Conservation (phyloP, 129 eudicot species). For the Pseudognaphalium luteoalbum region DNA sequence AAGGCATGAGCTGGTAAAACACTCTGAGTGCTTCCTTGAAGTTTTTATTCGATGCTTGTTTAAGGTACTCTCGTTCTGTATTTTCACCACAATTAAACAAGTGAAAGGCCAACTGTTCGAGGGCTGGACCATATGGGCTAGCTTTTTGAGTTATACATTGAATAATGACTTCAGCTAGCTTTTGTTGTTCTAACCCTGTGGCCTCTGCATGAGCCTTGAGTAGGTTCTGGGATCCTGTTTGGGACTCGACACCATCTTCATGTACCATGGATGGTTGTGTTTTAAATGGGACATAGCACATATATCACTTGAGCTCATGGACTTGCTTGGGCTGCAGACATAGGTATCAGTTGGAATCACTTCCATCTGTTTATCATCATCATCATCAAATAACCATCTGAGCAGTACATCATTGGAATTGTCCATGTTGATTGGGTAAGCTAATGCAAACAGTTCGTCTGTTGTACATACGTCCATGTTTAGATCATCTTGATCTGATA, state of each 20-base stretch:
- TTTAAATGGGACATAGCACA: neutral
- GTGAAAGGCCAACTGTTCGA: conserved; percentile 38
- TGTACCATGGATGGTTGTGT: conserved; percentile 4
- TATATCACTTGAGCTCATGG: neutral
- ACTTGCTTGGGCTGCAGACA: neutral
- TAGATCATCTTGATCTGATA: too few relatives aligned
- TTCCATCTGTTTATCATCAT: conserved; percentile 26
- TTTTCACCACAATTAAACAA: conserved; percentile 35
- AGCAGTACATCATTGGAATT: conserved; percentile 27
- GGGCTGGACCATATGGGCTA: conserved; percentile 37
- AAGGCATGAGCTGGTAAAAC: conserved; percentile 33
- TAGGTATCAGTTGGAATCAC: neutral
- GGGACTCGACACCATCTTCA: conserved; percentile 24
- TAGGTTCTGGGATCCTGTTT: conserved; percentile 24
- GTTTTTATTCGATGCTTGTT: conserved; percentile 35
- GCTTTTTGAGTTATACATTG: conserved; percentile 31
- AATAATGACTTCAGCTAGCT: conserved; percentile 36
- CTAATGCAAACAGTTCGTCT: too few relatives aligned
- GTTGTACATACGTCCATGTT: too few relatives aligned
- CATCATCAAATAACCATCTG: conserved; percentile 31
- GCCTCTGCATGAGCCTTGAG: conserved; percentile 53
- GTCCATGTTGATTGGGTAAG: neutral
- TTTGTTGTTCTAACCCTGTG: conserved; percentile 32
- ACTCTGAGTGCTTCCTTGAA: conserved; percentile 28
- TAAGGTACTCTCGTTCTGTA: conserved; percentile 30